These are phyloP conservation scores for Acacia acuminata DNA, from an alignment of 306 rosid genomes.

Conservation along the genomic window DNA sequence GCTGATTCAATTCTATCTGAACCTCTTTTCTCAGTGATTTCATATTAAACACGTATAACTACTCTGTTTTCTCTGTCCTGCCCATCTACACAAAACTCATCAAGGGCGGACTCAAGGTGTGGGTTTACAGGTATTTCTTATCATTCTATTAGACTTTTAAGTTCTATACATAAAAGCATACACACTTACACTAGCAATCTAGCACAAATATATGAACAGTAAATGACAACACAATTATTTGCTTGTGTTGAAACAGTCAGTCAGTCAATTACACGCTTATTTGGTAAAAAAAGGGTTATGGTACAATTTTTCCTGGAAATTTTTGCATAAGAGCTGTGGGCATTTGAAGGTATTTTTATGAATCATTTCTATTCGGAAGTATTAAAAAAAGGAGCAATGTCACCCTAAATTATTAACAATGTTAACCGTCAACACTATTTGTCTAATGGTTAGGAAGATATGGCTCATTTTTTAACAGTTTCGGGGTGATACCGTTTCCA, in stretches of 20 bases:
- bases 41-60: constrained; percentile 41
- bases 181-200: neutral
- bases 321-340: too few species aligned
- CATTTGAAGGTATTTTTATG: too few species aligned
- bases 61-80: constrained; percentile 50
- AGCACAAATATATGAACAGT: neutral
- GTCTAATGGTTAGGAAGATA: too few species aligned
- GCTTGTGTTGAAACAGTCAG: constrained; percentile 24
- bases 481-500: too few species aligned
- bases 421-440: too few species aligned
- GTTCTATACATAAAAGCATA: neutral
- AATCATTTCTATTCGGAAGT: too few species aligned
- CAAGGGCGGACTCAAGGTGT: constrained; percentile 53
- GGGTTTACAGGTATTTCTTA: constrained; percentile 53
- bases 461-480: too few species aligned
- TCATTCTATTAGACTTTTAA: neutral
- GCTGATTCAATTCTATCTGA: neutral
- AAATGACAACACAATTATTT: constrained; percentile 12
- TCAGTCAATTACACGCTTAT: constrained; percentile 13
- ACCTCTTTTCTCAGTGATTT: constrained; percentile 33
- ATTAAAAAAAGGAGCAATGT: too few species aligned
- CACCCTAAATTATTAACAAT: too few species aligned
- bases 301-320: too few species aligned
- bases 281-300: neutral
- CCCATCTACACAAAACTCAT: constrained; percentile 60